Base-by-base conservation (phyloP, 139 green algal genomes). In the Chlamydomonas asymmetrica region DNA sequence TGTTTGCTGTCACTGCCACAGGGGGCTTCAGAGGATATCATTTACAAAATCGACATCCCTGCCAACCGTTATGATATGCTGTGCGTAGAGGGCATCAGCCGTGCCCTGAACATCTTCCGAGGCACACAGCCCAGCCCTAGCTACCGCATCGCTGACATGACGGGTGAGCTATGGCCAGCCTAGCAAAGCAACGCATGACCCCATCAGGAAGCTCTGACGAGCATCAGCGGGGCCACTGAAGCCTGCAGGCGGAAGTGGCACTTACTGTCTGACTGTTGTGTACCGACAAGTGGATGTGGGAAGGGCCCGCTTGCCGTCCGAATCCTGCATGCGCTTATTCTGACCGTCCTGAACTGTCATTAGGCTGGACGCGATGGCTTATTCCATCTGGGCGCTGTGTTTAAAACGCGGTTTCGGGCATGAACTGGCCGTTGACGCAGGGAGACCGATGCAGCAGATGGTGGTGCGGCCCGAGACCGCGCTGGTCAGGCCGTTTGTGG, bases 11-110 rank as follows among this genome's bases (percentile, higher is more conserved):
- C n/a, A n/a, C n/a, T n/a, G 48, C 18, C 48, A 20, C n/a, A n/a
- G n/a, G n/a, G n/a, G n/a, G n/a, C n/a, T n/a, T n/a, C n/a, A n/a
- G 92, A 97, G 54, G 93, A 97, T 73, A 87, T 98, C 29, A 94
- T 99, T 60, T 99, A 99, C 85, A 97, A 98, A 70, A 98, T 99
- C 73, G 96, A 99, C 82, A 98, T 99, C 71, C 96, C 96, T 32
- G 96, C 96, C 71, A 99, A 99, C 87, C 88, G 96, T 39, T 99
- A 99, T 80, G 96, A 99, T 85, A 97, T 99, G 90, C 89, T 99
- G 54, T 99, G 97, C 87, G 73, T 99, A 52, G 96, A 99, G 84
- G 96, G 96, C 68, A 97, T 99, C 61, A 84, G 94, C 0, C 88
- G 95, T 40, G 94, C 96, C 0, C 89, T 99, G 45, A 98, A 98